Base-by-base conservation (phyloP, 108 stramenopile genomes). In the Cylindrotheca closterium region DNA sequence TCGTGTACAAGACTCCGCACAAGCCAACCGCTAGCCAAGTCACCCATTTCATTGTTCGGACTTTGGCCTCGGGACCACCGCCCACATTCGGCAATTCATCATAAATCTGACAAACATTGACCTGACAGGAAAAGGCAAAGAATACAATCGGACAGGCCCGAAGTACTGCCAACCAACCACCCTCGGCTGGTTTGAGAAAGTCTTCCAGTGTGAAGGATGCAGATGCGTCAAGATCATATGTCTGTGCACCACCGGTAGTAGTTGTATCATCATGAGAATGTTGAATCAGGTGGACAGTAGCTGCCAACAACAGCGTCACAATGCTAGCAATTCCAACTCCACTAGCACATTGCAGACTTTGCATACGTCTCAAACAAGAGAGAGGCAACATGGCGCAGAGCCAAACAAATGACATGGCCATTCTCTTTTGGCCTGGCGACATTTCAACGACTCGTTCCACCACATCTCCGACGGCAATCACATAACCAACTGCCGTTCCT, bases 81-180 rank as follows among this genome's bases (percentile, higher is more conserved):
- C n/a, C 15, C 54, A 68, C 2, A 30, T 32, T 33, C 4, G 60
- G 62, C 19, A 88, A 51, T 56, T 92, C 90, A 45, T 83, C 77
- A 46, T 80, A 92, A 42, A 92, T 88, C 22, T 80, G 71, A 50
- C 78, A 84, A 19, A 92, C 87, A 67, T 88, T 92, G n/a, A 88
- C 81, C 75, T 92, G 90, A 48, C 85, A 92, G 17, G 81, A 83
- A 67, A 88, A 88, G 4, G 90, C 90, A 83, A 88, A 92, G 21
- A 92, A 76, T 8, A 88, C 71, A 30, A 92, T 88, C 30, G 90
- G 90, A 71, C 83, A 88, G n/a, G 90, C 90, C 47, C 55, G 67
- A 2, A 92, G 48, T 0, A 88, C 63, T 12, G 77, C 74, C 47
- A 77, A 21, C 47, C 60, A 52, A 32, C 55, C 46, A 15, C 75